Conservation (phyloP, 2,329 filamentous ascomycete genomes). For the Ophiosphaerella korrae region DNA sequence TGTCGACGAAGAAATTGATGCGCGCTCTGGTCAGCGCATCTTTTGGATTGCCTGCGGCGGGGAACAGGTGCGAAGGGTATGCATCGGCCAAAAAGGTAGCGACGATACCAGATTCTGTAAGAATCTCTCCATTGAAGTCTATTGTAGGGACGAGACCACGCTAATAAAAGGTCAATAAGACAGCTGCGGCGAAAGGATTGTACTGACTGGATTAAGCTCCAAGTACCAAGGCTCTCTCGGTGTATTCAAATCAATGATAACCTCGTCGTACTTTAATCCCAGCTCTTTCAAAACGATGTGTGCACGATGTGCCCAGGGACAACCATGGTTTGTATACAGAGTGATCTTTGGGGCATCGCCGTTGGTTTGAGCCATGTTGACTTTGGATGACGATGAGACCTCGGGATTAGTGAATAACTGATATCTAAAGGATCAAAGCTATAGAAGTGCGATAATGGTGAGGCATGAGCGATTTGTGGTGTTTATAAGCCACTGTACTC, state of each 20-base stretch:
- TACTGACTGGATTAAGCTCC: slow-evolving; percentile 69
- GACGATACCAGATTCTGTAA: slow-evolving; percentile 77
- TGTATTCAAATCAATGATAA: slow-evolving; percentile 71
- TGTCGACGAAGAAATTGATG: slow-evolving; percentile 74
- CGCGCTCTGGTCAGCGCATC: slow-evolving; percentile 67
- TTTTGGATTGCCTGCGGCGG: slow-evolving; percentile 58
- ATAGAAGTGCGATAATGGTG: background rate
- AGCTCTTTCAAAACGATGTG: slow-evolving; percentile 74
- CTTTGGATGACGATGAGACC: background rate
- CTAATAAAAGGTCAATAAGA: slow-evolving; percentile 22
- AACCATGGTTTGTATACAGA: slow-evolving; percentile 72
- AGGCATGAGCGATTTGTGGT: background rate
- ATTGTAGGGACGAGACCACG: slow-evolving; percentile 77
- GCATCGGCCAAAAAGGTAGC: slow-evolving; percentile 72
- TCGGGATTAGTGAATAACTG: background rate
- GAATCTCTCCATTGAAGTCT: slow-evolving; percentile 65
- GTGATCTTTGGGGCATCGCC: slow-evolving; percentile 58
- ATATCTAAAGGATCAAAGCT: too few species aligned
- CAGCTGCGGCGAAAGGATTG: background rate
- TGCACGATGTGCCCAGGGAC: slow-evolving; percentile 76
- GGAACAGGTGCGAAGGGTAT: slow-evolving; percentile 70
- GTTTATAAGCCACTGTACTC: background rate
- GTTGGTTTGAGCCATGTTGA: slow-evolving; percentile 30
- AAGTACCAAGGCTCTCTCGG: slow-evolving; percentile 77
- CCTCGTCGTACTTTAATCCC: slow-evolving; percentile 68